A percentile compares a stretch with the other conserved stretches of the same genome.
Conservation (phyloP, 495 filamentous ascomycete species). For the Xanthoparmelia taractica region DNA sequence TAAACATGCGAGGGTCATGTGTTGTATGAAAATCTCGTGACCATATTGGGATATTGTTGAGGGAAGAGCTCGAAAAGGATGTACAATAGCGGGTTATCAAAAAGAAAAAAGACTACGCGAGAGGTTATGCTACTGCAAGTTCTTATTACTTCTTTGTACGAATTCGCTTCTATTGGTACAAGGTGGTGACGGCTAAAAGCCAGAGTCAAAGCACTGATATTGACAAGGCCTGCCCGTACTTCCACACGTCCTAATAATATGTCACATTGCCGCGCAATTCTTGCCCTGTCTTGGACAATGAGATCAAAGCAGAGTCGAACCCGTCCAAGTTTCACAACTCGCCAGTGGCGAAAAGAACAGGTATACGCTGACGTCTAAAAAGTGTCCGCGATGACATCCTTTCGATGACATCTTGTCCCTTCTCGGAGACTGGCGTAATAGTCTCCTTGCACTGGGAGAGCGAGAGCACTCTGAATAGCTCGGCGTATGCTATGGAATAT, state of each 20-base stretch:
- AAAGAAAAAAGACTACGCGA: too few relatives aligned
- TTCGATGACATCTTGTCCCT: slow-evolving; percentile 31
- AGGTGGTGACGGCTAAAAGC: background rate
- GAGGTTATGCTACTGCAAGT: too few relatives aligned
- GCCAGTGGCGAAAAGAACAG: slow-evolving; percentile 27
- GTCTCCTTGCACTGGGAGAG: slow-evolving; percentile 34
- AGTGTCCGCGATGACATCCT: slow-evolving; percentile 34
- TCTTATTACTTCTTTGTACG: background rate
- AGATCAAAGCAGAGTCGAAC: background rate
- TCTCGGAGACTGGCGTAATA: slow-evolving; percentile 26
- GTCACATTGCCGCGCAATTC: background rate
- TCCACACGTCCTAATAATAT: background rate
- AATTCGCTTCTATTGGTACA: slow-evolving; percentile 27
- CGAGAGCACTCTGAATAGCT: slow-evolving; percentile 35
- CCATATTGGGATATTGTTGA: background rate
- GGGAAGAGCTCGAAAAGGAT: background rate
- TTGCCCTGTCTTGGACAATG: background rate
- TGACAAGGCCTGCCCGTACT: background rate
- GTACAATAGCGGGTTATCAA: background rate
- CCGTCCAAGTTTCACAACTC: slow-evolving; percentile 29
- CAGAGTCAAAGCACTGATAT: background rate
- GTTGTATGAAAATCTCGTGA: background rate
- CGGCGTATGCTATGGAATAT: too few relatives aligned
- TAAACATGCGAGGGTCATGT: background rate
- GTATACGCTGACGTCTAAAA: slow-evolving; percentile 31